Base-by-base conservation (phyloP, 2,329 filamentous ascomycete species). In the Lachnellula subtilissima region DNA sequence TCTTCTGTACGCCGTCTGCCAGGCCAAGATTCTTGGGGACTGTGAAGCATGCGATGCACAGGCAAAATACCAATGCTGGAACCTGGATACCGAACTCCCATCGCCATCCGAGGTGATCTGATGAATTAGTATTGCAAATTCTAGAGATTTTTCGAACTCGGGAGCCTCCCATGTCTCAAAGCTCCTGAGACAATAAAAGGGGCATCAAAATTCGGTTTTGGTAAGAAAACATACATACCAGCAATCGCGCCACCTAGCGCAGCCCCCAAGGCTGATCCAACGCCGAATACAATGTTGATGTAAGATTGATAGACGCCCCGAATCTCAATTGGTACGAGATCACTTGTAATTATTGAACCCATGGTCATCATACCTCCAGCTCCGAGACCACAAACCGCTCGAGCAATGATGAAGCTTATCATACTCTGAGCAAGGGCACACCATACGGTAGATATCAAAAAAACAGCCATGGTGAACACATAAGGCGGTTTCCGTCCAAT, bases 331-430 rank as follows among this genome's bases (percentile, higher is more conserved):
- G 86, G 86, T 37, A 92, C 86, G 48, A 91, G 72, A 69, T 91
- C 88, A 55, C 85, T 87, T 17, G 86, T 83, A 59, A 91, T 83
- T 53, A 91, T 89, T 5, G 78, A 83, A 1, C 82, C 86, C 73
- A 90, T 77, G 1, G 84, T 82, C 71, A 89, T 79, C 49, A 87
- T 77, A 0, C 87, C 88, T 0, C 88, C 89, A 0, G 87, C 89
- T 1, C 87, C 88, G 4, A 92, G 70, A 0, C 89, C 89, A 59
- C 86, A 89, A 6, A 88, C 73, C 0, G 87, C 87, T 61, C 88
- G 73, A 32, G 88, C 88, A 0, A 83, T 69, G 58, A 91, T 89
- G 64, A 92, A 85, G 60, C 80, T 81, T n/a, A 80, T 75, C 66
- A 93, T 87, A 66, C 79, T 84, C 48, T 74, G 75, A 0, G 89